Percentiles rank a stretch among this genome's conserved stretches.
Conservation (phyloP, 176 grass and related monocot species). For the Raddia guianensis region DNA sequence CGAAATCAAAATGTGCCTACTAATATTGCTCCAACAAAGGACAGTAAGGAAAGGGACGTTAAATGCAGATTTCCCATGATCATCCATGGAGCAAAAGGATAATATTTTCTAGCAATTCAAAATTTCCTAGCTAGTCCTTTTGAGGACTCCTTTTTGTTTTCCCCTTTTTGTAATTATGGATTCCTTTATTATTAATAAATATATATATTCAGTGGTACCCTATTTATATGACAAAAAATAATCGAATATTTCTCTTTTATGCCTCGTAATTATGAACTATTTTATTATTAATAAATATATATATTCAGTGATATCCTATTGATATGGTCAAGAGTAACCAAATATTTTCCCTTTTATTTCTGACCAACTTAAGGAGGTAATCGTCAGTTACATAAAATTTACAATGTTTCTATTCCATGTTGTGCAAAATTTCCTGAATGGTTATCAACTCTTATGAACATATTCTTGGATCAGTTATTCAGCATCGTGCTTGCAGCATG, state of each 20-base stretch:
- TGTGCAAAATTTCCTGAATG: not conserved
- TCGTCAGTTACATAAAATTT: not conserved
- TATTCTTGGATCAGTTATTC: not conserved
- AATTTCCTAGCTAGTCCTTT: not conserved
- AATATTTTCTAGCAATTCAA: not conserved
- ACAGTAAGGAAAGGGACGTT: not conserved
- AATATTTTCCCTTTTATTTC: slow-evolving; percentile 7
- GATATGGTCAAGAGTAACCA: not conserved
- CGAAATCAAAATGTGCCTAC: not conserved
- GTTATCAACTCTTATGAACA: slow-evolving; percentile 13
- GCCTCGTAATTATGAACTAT: not conserved
- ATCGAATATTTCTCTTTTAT: slow-evolving; percentile 7
- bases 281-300: not conserved
- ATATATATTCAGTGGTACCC: not conserved
- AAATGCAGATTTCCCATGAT: not conserved
- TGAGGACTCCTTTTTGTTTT: not conserved
- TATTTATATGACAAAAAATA: not conserved
- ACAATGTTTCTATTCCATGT: not conserved
- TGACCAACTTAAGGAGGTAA: not conserved
- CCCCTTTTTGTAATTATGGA: not conserved
- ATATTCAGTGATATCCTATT: not conserved
- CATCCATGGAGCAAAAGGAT: not conserved
- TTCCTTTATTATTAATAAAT: not conserved
- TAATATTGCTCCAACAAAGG: not conserved
- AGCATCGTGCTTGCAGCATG: not conserved